Percentiles rank a stretch among this genome's conserved stretches.
phyloP scores from a whole-genome alignment of 495 filamentous ascomycete species.

The Penicillium salamii region DNA sequence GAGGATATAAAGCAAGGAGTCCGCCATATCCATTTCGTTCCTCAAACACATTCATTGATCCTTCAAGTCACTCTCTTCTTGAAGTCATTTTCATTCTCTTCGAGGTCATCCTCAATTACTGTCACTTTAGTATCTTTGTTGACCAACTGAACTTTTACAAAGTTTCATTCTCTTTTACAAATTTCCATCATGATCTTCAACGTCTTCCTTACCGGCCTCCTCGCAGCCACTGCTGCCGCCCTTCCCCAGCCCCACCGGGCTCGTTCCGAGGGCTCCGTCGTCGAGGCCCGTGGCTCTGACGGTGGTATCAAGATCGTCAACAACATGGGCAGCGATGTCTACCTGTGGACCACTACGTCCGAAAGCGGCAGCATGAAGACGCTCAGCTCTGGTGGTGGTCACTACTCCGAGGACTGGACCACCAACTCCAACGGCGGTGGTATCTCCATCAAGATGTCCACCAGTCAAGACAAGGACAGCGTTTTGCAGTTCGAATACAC shows the following conservation, averaged over 20 bases:
- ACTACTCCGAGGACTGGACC: slow-evolving; percentile 34
- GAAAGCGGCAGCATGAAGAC: slow-evolving; percentile 37
- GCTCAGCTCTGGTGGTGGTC: slow-evolving; percentile 33
- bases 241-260: slow-evolving; percentile 11
- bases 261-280: slow-evolving; percentile 8
- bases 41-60: slow-evolving; percentile 9
- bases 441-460: slow-evolving; percentile 48
- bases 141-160: not conserved
- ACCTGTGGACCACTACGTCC: slow-evolving; percentile 43
- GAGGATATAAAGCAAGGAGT: not conserved
- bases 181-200: slow-evolving; percentile 14
- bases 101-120: slow-evolving; percentile 9
- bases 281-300: slow-evolving; percentile 11
- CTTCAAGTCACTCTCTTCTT: slow-evolving; percentile 14
- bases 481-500: slow-evolving; percentile 43
- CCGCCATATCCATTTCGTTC: not conserved
- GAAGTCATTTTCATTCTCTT: slow-evolving; percentile 10
- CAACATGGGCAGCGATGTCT: slow-evolving; percentile 37
- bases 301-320: slow-evolving; percentile 32
- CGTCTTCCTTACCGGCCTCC: slow-evolving; percentile 21
- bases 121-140: slow-evolving; percentile 3
- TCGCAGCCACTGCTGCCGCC: slow-evolving; percentile 21
- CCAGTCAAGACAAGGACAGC: slow-evolving; percentile 25
- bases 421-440: slow-evolving; percentile 43
- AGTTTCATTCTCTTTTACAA: slow-evolving; percentile 4